These are phyloP conservation scores for Apophysomyces ossiformis DNA, from an alignment of 371 early-diverging fungal species.

Conservation along the genomic window DNA sequence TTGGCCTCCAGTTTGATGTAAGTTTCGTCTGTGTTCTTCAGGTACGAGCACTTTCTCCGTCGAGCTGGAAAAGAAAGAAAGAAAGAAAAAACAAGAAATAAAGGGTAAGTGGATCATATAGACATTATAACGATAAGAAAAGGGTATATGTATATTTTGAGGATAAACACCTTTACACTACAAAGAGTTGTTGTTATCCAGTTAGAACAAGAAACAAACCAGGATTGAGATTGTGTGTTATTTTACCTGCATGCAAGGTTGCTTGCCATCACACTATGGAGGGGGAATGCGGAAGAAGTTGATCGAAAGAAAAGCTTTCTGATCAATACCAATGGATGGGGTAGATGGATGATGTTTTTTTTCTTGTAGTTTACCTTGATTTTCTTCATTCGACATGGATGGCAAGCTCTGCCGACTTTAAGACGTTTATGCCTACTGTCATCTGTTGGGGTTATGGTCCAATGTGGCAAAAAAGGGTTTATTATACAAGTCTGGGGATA, in stretches of 20 bases:
- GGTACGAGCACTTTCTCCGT: conserved; percentile 49
- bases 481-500: neutral
- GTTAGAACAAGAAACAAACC: no score
- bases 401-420: conserved; percentile 53
- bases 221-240: no score
- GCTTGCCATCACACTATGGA: conserved; percentile 53
- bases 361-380: conserved; percentile 38
- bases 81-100: neutral
- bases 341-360: neutral
- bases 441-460: conserved; percentile 21
- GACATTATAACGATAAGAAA: no score
- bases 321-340: neutral
- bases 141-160: neutral
- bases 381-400: conserved; percentile 56
- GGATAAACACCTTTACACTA: conserved; percentile 51
- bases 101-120: no score
- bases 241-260: conserved; percentile 60
- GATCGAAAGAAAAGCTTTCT: neutral
- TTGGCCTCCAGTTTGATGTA: conserved; percentile 50
- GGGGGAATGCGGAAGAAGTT: neutral
- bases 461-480: neutral
- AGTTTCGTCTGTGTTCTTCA: conserved; percentile 53
- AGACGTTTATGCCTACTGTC: conserved; percentile 53
- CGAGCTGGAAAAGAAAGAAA: conserved; percentile 33
- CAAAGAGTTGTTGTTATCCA: neutral